Evolutionary conservation across 176 grass and related monocot species (phyloP).

Genomic region (Thinopyrum elongatum): DNA sequence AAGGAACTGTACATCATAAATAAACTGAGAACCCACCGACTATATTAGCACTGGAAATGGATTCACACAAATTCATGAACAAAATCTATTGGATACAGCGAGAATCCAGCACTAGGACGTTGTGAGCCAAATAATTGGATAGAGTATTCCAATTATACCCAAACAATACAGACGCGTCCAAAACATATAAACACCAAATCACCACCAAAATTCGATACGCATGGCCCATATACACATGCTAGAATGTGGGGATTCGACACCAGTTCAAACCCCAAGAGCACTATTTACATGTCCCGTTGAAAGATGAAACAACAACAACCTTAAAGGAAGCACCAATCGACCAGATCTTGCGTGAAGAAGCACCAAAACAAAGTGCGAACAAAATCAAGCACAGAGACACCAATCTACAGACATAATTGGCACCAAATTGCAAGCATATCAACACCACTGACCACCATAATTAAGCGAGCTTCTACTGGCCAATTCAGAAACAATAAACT

Average conservation of each 20-base stretch:
- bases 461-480: not conserved
- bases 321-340: not conserved
- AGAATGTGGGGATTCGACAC: not conserved
- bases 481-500: not conserved
- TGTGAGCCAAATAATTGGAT: not conserved
- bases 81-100: not conserved
- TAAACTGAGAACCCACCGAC: not conserved
- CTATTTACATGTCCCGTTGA: not conserved
- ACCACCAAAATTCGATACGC: not conserved
- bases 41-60: constrained; percentile 9
- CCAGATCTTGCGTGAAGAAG: not conserved
- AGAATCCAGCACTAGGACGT: not conserved
- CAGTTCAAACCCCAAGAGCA: not conserved
- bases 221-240: not conserved
- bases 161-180: not conserved
- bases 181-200: not conserved
- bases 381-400: not conserved
- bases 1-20: not conserved
- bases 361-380: not conserved
- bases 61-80: not conserved
- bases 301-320: not conserved
- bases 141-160: not conserved
- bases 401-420: not conserved
- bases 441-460: not conserved
- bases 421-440: not conserved